Base-by-base conservation (phyloP, 2,329 filamentous ascomycete species). In the Alternaria arbusti region DNA sequence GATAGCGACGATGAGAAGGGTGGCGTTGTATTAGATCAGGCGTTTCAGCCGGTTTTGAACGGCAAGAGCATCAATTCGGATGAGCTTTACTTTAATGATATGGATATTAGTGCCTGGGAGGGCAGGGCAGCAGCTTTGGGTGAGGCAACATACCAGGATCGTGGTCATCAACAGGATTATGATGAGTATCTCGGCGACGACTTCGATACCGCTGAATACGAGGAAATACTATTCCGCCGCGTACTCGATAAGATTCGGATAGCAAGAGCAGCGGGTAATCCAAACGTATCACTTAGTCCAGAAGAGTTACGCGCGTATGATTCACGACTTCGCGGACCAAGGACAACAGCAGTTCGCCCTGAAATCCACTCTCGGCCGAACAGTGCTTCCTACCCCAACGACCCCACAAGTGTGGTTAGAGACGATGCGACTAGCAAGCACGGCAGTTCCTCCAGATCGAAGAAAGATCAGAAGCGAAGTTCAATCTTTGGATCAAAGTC, bases 261-360 rank as follows among this genome's bases (percentile, higher is more conserved):
- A 68, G 93, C 94, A 15, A 89, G 92, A 77, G 88, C 88, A 66
- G 89, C 89, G 74, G 94, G 94, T 67, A 91, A 90, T 79, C 84
- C 86, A 47, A 92, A 96, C 61, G 92, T 97, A 59, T 91, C 90
- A 77, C 86, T 98, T 67, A 93, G 87, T 70, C 87, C n/a, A 73
- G 89, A 91, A 57, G 94, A 97, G 79, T 84, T 97, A 71, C 91
- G 90, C 65, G 94, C 93, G 50, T 85, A 97, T 70, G 91, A 95
- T 76, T 87, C 89, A 66, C 85, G 86, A 72, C 83, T 87, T 66
- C 87, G 89, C 77, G 87, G 90, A 17, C 59, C 69, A 58, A 71
- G 67, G 59, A 67, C 70, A 66, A 67, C 72, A 67, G 67, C 73
- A 74, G 72, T 67, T 68, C 74, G 69, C 51, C 67, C 74, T 45